Evolutionary conservation across 2,329 filamentous ascomycete genomes (phyloP).

Genomic region (Lachnellula occidentalis): DNA sequence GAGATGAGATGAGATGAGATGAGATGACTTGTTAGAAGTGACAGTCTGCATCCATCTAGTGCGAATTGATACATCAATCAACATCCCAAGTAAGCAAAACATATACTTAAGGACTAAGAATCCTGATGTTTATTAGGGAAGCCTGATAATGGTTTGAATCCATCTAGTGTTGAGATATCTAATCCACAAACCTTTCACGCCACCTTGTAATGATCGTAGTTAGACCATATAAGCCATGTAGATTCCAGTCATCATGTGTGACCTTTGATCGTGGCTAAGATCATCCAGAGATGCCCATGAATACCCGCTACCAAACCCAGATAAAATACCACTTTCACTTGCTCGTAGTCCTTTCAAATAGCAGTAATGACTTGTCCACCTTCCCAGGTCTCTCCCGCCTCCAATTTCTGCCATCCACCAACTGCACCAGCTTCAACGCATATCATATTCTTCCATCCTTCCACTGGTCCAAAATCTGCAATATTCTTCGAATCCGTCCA

Average conservation of each 20-base stretch:
- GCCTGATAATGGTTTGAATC: background rate
- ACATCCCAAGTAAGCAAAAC: too few relatives aligned
- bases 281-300: background rate
- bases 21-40: too few relatives aligned
- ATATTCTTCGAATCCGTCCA: slow-evolving; percentile 79
- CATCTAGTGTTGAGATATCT: background rate
- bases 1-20: too few relatives aligned
- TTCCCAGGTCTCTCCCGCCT: slow-evolving; percentile 66
- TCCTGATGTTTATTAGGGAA: too few relatives aligned
- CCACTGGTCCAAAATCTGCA: slow-evolving; percentile 81
- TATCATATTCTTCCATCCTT: slow-evolving; percentile 88
- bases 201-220: background rate
- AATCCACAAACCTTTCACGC: background rate
- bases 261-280: background rate
- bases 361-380: slow-evolving; percentile 38
- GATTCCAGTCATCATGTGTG: background rate
- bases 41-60: too few relatives aligned
- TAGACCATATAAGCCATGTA: background rate
- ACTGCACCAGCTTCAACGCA: slow-evolving; percentile 91
- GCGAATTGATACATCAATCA: too few relatives aligned
- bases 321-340: background rate
- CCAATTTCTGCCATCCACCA: slow-evolving; percentile 74
- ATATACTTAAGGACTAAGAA: too few relatives aligned
- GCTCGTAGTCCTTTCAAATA: background rate
- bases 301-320: background rate